Conservation (phyloP, 2,329 filamentous ascomycete genomes). For the Atkinsonella texensis region DNA sequence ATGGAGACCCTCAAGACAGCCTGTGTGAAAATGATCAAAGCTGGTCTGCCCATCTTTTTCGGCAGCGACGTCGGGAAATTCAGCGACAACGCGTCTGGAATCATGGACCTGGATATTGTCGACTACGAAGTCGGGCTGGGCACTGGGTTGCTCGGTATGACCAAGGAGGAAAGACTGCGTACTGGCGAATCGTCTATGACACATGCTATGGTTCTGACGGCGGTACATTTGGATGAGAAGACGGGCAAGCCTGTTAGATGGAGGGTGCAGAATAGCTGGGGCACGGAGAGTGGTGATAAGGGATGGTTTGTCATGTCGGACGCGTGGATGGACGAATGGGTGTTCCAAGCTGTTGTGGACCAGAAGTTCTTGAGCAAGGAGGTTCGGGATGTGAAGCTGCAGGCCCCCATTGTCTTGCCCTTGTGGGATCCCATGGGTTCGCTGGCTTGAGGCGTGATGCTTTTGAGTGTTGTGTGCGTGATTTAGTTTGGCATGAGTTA, state of each 20-base stretch:
- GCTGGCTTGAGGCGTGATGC: constrained; percentile 36
- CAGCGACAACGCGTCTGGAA: constrained; percentile 51
- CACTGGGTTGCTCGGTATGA: constrained; percentile 58
- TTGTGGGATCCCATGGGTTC: constrained; percentile 75
- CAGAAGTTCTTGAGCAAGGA: constrained; percentile 53
- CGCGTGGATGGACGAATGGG: constrained; percentile 66
- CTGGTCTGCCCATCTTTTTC: constrained; percentile 76
- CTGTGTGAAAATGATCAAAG: constrained; percentile 65
- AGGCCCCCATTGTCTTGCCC: constrained; percentile 58
- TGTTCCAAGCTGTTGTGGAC: constrained; percentile 79
- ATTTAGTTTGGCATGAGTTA: not conserved
- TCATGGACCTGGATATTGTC: constrained; percentile 69
- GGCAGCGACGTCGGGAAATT: constrained; percentile 81
- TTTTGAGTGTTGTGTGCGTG: not conserved
- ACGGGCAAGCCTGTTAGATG: constrained; percentile 57
- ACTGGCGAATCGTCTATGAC: constrained; percentile 76
- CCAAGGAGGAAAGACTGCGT: constrained; percentile 61
- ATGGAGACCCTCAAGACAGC: constrained; percentile 60
- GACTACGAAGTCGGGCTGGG: constrained; percentile 82
- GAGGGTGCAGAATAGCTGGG: constrained; percentile 85
- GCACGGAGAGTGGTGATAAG: constrained; percentile 50
- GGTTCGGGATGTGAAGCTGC: constrained; percentile 56
- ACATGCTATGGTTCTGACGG: constrained; percentile 85
- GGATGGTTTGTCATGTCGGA: constrained; percentile 90
- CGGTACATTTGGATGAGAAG: constrained; percentile 61